Base-by-base conservation (phyloP, 208 protist species). In the Acanthamoeba royreba region DNA sequence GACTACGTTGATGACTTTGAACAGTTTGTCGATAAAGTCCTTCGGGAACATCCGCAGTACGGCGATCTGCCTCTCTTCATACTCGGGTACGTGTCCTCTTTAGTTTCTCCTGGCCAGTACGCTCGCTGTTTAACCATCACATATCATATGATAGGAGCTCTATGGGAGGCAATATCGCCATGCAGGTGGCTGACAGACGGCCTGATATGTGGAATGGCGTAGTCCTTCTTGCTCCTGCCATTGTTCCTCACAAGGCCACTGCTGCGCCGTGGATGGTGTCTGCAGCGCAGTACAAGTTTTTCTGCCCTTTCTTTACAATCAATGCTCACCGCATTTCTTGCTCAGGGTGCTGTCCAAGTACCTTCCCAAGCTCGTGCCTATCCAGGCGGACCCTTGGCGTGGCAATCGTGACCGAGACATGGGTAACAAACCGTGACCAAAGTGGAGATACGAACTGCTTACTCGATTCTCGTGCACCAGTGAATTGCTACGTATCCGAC, bases 121-220 rank as follows among this genome's bases (percentile, higher is more conserved):
- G n/a, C n/a, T n/a, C n/a, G n/a, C n/a, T n/a, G n/a, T n/a, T 69
- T 69, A 38, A 7, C 9, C n/a, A 58, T n/a, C 35, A 79, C 0
- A 43, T 40, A 0, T 15, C 66, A 42, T 87, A 4, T 1, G 0
- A n/a, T n/a, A 89, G 81, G 52, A 55, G 52, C 33, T 89, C 86
- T 28, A 92, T 92, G 86, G 86, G 86, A 92, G 86, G 86, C 25
- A 77, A 45, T n/a, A 74, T 92, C 43, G 86, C 55, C 25, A 77
- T 92, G 5, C 42, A 77, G 55, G n/a, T 92, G 28, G 86, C 86
- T 58, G 47, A 77, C 55, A 72, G 52, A 58, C 22, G 28, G 3
- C 86, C 86, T 2, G 11, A 66, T 40, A 77, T 49, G 43, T 92
- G 49, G 55, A 92, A 52, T 52, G 86, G 86, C 8, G 86, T 92